A percentile compares a stretch with the other conserved stretches of the same genome.
Conservation (phyloP, 352 stramenopile species). For the Globisporangium lucens region DNA sequence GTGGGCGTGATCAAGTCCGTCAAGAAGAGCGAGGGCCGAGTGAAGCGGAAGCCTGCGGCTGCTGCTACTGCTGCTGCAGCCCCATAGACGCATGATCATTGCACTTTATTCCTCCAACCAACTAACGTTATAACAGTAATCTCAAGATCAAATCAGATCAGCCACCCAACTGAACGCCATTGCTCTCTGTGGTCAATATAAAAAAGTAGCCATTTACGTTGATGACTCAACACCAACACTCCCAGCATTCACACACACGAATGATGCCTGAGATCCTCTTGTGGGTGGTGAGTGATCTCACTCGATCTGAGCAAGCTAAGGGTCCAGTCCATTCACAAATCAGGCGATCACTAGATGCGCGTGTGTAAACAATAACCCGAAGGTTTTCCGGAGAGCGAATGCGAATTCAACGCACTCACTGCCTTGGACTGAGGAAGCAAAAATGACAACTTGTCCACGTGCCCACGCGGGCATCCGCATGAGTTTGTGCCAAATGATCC, state of each 20-base stretch:
- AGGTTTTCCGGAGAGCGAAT: not conserved
- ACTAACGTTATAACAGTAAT: not conserved
- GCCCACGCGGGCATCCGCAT: no score
- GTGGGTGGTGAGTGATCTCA: not conserved
- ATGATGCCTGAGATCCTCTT: not conserved
- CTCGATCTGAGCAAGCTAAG: not conserved
- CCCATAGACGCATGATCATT: not conserved
- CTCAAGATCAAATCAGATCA: not conserved
- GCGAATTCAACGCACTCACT: no score
- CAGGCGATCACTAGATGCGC: not conserved
- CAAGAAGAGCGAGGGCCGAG: conserved; percentile 69
- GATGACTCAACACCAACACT: not conserved
- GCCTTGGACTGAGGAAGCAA: no score
- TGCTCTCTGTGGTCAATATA: not conserved
- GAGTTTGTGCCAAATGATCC: not conserved
- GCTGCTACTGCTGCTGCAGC: not conserved
- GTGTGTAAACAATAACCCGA: not conserved
- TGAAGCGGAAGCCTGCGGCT: not conserved
- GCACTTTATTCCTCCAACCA: not conserved
- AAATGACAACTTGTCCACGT: no score
- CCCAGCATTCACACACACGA: not conserved
- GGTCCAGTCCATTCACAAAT: not conserved
- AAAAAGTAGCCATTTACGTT: not conserved
- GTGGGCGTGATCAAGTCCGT: conserved; percentile 97
- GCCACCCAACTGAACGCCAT: not conserved